Base-by-base conservation (phyloP, 2,329 filamentous ascomycete genomes). In the Claviceps spartinae region DNA sequence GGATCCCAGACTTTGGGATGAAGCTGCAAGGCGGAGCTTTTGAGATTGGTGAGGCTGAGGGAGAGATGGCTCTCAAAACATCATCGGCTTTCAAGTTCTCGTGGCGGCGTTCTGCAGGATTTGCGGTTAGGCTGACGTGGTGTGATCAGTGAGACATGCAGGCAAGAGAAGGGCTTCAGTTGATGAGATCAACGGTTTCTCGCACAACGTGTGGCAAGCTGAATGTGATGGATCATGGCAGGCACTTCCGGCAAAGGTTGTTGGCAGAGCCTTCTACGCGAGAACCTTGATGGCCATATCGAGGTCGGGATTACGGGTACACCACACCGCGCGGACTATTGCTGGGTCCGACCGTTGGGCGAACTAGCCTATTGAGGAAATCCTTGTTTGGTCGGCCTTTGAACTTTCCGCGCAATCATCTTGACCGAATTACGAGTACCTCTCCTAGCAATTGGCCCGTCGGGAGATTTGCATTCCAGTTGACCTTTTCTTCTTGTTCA, bases 261-360 rank as follows among this genome's bases (percentile, higher is more conserved):
- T 16, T 14, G 37, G 16, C 14, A 22, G 34, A 38, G 11, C 20
- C 30, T 37, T 51, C 24, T 3, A 5, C 20, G 44, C n/a, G 51
- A 24, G 54, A 49, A 55, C 54, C 54, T 51, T 55, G 54, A 55
- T 55, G 54, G 54, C 18, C 54, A 50, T 6, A 24, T 34, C 14
- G 16, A 42, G 22, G 9, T 13, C 22, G 16, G 18, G 5, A 26
- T 11, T 18, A 30, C 26, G 30, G 9, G 30, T 34, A 34, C 9
- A 36, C 18, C 18, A 20, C 18, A n/a, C 48, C 48, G 24, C 7
- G 8, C n/a, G n/a, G 40, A 11, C 8, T 13, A 20, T 40, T 40
- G 14, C 14, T 40, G 16, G 44, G 13, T n/a, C 6, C 7, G 41
- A 11, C n/a, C 2, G 22, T 45, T 45, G 43, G 43, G 16, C 22